These are phyloP conservation scores for Tarenaya hassleriana DNA, from an alignment of 345 rosid species.

Conservation along the genomic window DNA sequence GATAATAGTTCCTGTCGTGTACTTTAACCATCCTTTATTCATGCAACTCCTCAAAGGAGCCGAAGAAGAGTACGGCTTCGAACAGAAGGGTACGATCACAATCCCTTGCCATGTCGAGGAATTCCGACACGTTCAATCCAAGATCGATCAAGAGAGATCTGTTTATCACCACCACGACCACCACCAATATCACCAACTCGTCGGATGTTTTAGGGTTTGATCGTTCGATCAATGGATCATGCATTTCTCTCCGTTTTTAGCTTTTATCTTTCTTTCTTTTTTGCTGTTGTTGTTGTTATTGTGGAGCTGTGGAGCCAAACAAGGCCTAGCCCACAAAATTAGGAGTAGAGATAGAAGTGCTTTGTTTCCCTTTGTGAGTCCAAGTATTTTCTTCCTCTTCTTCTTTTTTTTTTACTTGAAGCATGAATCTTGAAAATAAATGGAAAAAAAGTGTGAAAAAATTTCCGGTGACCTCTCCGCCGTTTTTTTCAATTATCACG, in stretches of 20 bases:
- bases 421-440: no score
- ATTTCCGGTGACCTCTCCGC: no score
- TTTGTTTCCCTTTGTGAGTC: not conserved
- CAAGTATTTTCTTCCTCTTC: no score
- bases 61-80: constrained; percentile 59
- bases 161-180: constrained; percentile 35
- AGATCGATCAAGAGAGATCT: constrained; percentile 57
- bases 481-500: no score
- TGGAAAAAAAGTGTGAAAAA: no score
- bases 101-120: constrained; percentile 53
- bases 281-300: no score
- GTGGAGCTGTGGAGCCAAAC: constrained; percentile 37
- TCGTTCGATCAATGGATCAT: not conserved
- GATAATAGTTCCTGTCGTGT: constrained; percentile 47
- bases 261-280: no score
- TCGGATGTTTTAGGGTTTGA: constrained; percentile 66
- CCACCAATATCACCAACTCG: constrained; percentile 30
- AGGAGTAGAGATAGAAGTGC: constrained; percentile 4
- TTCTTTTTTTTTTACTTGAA: no score
- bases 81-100: constrained; percentile 55
- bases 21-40: constrained; percentile 57
- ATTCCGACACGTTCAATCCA: constrained; percentile 45
- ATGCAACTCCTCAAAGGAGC: constrained; percentile 53
- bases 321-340: constrained; percentile 30
- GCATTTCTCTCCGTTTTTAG: not conserved